These are phyloP conservation scores for Rhodotorula kratochvilovae DNA, from an alignment of 768 basidiomycete species.

Conservation along the genomic window DNA sequence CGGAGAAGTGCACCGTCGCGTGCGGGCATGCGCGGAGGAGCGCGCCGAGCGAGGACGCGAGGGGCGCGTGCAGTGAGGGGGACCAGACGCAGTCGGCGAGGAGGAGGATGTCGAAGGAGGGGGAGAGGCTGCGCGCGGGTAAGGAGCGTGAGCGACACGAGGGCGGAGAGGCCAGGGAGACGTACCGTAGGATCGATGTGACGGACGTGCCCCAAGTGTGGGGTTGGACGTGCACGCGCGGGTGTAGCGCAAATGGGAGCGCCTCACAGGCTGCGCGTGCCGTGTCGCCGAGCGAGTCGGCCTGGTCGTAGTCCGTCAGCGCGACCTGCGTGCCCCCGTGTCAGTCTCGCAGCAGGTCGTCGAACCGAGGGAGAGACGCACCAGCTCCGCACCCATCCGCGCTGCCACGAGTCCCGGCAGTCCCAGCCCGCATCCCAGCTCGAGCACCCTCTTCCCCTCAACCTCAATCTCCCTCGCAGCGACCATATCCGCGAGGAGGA, in stretches of 20 bases:
- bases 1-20: not conserved
- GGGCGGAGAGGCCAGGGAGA: not conserved
- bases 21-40: not conserved
- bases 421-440: conserved; percentile 17
- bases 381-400: conserved; percentile 8
- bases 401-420: conserved; percentile 17
- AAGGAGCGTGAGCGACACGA: not conserved
- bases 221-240: not conserved
- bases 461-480: conserved; percentile 10
- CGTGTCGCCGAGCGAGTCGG: not conserved
- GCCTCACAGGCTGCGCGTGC: not conserved
- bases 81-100: conserved; percentile 31
- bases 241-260: not conserved
- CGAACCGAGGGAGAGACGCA: not conserved
- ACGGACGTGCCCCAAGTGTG: conserved; percentile 8
- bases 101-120: conserved; percentile 20
- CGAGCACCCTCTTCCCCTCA: conserved; percentile 17
- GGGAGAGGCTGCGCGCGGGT: not conserved
- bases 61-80: not conserved
- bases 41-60: not conserved
- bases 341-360: too few species aligned
- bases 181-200: not conserved
- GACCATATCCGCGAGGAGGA: conserved; percentile 22
- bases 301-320: conserved; percentile 24
- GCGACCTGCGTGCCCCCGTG: not conserved